Evolutionary conservation across 768 basidiomycete species (phyloP).

Genomic region (Hericium coralloides): DNA sequence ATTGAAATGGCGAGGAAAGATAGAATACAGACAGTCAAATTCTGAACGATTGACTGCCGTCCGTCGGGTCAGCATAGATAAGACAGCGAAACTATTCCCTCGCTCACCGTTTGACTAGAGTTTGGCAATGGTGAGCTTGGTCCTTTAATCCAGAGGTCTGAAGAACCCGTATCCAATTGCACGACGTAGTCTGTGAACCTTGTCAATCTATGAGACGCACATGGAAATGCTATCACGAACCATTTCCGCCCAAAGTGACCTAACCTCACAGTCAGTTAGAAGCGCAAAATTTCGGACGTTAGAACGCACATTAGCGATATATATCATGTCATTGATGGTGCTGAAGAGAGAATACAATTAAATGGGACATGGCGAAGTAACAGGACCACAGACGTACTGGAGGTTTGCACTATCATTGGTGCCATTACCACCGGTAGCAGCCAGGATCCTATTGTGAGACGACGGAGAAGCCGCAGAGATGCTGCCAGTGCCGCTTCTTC

Average conservation of each 20-base stretch:
- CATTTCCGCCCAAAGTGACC: slow-evolving; percentile 56
- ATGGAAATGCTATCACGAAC: slow-evolving; percentile 29
- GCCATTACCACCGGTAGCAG: slow-evolving; percentile 20
- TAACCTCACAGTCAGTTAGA: slow-evolving; percentile 19
- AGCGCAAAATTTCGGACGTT: not conserved
- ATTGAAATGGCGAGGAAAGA: not conserved
- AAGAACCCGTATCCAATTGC: slow-evolving; percentile 82
- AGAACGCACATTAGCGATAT: slow-evolving; percentile 63
- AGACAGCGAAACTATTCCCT: no score
- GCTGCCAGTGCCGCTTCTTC: no score
- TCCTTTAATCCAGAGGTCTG: slow-evolving; percentile 67
- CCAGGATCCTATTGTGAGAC: slow-evolving; percentile 15
- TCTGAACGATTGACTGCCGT: slow-evolving; percentile 16
- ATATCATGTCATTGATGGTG: slow-evolving; percentile 68
- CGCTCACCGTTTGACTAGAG: slow-evolving; percentile 38
- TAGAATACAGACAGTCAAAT: slow-evolving; percentile 5
- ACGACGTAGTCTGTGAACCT: slow-evolving; percentile 48
- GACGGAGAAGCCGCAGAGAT: no score
- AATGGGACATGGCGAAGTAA: no score
- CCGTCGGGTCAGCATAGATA: not conserved
- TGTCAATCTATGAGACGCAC: not conserved
- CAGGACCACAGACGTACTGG: slow-evolving; percentile 27
- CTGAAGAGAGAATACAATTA: slow-evolving; percentile 25
- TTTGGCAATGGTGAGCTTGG: slow-evolving; percentile 38
- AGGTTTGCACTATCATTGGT: slow-evolving; percentile 21